Evolutionary conservation across 768 basidiomycete species (phyloP), one percentile per base, ranked within the genome.

Genomic region (Russula sp.): DNA sequence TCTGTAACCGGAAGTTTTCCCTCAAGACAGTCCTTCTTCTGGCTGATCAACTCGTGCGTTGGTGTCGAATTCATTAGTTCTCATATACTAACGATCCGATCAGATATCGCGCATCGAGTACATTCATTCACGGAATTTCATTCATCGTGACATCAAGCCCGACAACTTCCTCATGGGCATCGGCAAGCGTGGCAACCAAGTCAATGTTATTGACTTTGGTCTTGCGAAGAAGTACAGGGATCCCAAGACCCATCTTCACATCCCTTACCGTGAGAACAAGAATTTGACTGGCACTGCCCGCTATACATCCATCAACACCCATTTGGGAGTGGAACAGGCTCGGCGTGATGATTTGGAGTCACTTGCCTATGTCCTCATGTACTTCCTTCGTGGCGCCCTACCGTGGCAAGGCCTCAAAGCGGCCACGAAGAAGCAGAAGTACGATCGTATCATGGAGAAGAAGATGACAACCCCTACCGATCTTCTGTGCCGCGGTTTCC

Each of bases 391-490:
- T 66, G 97, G 96, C 52, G 88, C 93, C 59, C 84, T 99, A 47
- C 96, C 96, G 36, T 99, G 96, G 96, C 97, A 99, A 75, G 97
- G 97, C 62, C 85, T 99, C 73, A 99, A 99, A 80, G 97, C 97
- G 63, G 96, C 96, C 43, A 99, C 97, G 62, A 99, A 99, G 92
- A 99, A 99, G 85, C 97, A 99, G 82, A 99, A 99, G 80, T 98
- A 98, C 75, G 97, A 98, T 76, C 88, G 97, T 63, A 99, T 99
- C 79, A 99, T 99, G 97, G 97, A 99, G 79, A 99, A 99, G 85
- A 99, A 99, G 85, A 98, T 99, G 94, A 98, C 97, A 41, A 97
- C 94, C 0, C 92, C 94, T 14, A 95, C 92, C 54, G 94, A 98
- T 73, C 81, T 96, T 61, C 85, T 99, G 34, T 98, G 96, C 80